These are phyloP conservation scores for Kurtzmaniella quercitrusa DNA, from an alignment of 1,139 yeast genomes.

Conservation along the genomic window DNA sequence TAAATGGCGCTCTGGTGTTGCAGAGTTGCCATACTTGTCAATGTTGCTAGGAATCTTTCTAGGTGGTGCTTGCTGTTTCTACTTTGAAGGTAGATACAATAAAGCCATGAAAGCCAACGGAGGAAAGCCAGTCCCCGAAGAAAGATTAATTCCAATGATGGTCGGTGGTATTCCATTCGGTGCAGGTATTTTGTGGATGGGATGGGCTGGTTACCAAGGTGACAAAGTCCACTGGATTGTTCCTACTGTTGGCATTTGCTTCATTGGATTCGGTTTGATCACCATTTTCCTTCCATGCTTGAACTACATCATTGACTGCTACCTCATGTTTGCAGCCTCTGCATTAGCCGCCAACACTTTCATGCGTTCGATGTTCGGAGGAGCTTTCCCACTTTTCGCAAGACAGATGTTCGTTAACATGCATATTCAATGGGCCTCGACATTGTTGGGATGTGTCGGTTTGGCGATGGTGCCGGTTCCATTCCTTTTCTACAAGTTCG, in stretches of 20 bases:
- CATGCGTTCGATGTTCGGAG: constrained; percentile 58
- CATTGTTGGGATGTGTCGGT: constrained; percentile 69
- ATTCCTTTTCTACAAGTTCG: constrained; percentile 62
- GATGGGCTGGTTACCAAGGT: constrained; percentile 73
- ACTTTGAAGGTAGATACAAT: constrained; percentile 16
- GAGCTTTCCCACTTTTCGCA: constrained; percentile 48
- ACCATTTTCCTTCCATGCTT: constrained; percentile 68
- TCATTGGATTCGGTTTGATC: constrained; percentile 67
- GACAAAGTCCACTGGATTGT: constrained; percentile 67
- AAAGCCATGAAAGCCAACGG: constrained; percentile 39
- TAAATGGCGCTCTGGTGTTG: constrained; percentile 44
- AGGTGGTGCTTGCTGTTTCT: constrained; percentile 39
- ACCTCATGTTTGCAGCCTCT: constrained; percentile 73
- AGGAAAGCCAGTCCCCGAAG: constrained; percentile 66
- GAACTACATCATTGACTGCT: constrained; percentile 72
- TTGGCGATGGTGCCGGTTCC: constrained; percentile 68
- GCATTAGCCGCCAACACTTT: constrained; percentile 89
- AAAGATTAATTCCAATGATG: constrained; percentile 65
- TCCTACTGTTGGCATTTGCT: constrained; percentile 63
- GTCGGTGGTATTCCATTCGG: constrained; percentile 62
- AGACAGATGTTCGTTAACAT: constrained; percentile 68
- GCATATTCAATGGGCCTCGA: constrained; percentile 81
- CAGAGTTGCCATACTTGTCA: constrained; percentile 55
- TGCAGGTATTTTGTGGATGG: constrained; percentile 69
- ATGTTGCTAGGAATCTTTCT: constrained; percentile 53